Conservation (phyloP, 179 eudicot genomes). For the Spinacia oleracea region DNA sequence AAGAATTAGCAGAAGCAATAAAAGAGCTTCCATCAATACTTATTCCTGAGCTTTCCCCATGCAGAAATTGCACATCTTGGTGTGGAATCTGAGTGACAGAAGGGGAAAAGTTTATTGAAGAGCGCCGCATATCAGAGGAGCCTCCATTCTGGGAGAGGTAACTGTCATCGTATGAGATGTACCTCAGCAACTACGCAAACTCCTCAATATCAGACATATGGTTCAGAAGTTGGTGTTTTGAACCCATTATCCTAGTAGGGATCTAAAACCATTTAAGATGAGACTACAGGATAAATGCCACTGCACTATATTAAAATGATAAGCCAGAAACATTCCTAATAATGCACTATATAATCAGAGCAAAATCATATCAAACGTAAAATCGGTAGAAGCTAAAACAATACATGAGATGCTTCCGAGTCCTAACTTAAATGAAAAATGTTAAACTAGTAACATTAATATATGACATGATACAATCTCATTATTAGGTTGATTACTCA, state of each 20-base stretch:
- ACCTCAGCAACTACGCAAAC: conserved; percentile 16
- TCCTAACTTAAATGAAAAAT: neutral
- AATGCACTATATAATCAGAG: neutral
- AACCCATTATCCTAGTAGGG: conserved; percentile 18
- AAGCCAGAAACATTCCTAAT: neutral
- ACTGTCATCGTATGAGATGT: conserved; percentile 10
- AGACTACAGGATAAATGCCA: conserved; percentile 12
- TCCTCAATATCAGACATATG: conserved; percentile 14
- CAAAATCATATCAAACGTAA: neutral
- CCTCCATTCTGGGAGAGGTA: conserved; percentile 21
- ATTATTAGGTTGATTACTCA: too few relatives aligned
- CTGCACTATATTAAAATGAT: neutral
- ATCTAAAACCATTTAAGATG: conserved; percentile 25
- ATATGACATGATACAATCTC: neutral
- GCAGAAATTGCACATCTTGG: conserved; percentile 22
- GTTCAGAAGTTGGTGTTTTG: conserved; percentile 22
- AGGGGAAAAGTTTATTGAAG: too few relatives aligned
- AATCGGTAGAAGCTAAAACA: neutral
- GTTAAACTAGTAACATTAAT: neutral
- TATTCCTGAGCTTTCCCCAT: conserved; percentile 32
- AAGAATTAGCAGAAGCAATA: conserved; percentile 35
- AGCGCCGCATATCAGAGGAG: conserved; percentile 16
- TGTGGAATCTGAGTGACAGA: conserved; percentile 21
- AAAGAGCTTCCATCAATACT: conserved; percentile 37
- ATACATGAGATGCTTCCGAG: neutral